These are phyloP conservation scores for Incumbomyces delicatus DNA, from an alignment of 2,329 filamentous ascomycete species.

Conservation along the genomic window DNA sequence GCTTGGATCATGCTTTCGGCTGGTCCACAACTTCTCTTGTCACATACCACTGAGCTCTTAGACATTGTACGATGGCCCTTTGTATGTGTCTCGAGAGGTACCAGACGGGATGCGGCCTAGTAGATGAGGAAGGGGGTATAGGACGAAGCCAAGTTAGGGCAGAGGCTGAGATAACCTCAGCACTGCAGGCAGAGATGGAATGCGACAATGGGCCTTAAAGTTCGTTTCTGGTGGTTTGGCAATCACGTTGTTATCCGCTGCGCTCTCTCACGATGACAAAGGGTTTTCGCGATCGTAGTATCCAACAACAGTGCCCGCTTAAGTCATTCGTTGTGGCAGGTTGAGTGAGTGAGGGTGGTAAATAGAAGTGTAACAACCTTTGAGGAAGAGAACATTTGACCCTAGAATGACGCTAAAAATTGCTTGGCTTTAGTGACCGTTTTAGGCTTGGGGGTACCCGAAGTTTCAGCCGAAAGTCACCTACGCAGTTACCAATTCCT, in stretches of 20 bases:
- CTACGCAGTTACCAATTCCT: too few relatives aligned
- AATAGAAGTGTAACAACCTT: slow-evolving; percentile 13
- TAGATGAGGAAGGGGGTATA: background rate
- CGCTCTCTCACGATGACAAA: background rate
- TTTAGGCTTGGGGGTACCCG: background rate
- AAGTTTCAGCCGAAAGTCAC: too few relatives aligned
- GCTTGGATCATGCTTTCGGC: background rate
- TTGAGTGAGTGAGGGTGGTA: slow-evolving; percentile 5
- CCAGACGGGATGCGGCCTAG: background rate
- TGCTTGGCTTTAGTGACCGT: slow-evolving; percentile 12
- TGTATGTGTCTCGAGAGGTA: too few relatives aligned
- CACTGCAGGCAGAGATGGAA: too few relatives aligned
- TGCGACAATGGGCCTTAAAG: too few relatives aligned
- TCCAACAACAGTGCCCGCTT: background rate
- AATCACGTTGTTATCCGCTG: background rate
- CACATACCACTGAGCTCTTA: slow-evolving; percentile 18
- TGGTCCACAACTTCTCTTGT: background rate
- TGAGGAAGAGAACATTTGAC: slow-evolving; percentile 12
- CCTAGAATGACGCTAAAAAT: slow-evolving; percentile 10
- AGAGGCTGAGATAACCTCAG: too few relatives aligned
- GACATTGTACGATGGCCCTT: slow-evolving; percentile 12
- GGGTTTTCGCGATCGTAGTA: background rate
- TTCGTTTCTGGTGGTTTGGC: too few relatives aligned
- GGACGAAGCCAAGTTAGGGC: background rate
- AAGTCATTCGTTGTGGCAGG: background rate